Base-by-base conservation (phyloP, 1,284 basidiomycete genomes). In the Leccinum subrobustum region DNA sequence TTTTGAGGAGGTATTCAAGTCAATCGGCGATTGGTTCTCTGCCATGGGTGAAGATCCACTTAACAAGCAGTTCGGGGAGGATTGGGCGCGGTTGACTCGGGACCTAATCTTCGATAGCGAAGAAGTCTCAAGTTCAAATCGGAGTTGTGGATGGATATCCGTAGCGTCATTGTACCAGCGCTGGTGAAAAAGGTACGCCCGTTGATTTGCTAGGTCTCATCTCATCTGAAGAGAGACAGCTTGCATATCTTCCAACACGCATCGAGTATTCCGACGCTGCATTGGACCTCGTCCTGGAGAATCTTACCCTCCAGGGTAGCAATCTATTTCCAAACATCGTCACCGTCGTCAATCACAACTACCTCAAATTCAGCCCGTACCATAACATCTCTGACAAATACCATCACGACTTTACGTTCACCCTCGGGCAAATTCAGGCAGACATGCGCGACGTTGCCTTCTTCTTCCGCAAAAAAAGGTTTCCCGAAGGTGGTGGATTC, bases 381-480 rank as follows among this genome's bases (percentile, higher is more conserved):
- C 72, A 70, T 18, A 67, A 68, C 6, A 84, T 88, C 66, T 67
- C 73, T 16, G 89, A 93, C 68, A 79, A 84, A 62, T 76, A 81
- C 56, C 81, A 82, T 64, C 91, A 94, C 73, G 83, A 86, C 65
- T 84, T 95, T 68, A 86, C 81, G 16, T 71, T 96, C 60, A 86
- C 83, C 6, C 79, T 95, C 42, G 80, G 81, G 29, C 95, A 98
- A 76, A 92, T 98, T 70, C 96, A 98, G 75, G 89, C 91, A n/a
- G 95, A 96, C 70, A 89, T 97, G 82, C 85, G 91, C 44, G 95
- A 97, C 69, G 92, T 97, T 20, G 88, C 90, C 12, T 96, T 97
- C 75, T 94, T 90, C 72, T 93, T 92, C 75, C 81, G 79, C 65
- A 31, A 90, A 85, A 79, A 92, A 92, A 81, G 92, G 92, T 4